Percentiles rank a stretch among this genome's conserved stretches.
Conservation (phyloP, 495 filamentous ascomycete species). For the Elasticomyces elasticus region DNA sequence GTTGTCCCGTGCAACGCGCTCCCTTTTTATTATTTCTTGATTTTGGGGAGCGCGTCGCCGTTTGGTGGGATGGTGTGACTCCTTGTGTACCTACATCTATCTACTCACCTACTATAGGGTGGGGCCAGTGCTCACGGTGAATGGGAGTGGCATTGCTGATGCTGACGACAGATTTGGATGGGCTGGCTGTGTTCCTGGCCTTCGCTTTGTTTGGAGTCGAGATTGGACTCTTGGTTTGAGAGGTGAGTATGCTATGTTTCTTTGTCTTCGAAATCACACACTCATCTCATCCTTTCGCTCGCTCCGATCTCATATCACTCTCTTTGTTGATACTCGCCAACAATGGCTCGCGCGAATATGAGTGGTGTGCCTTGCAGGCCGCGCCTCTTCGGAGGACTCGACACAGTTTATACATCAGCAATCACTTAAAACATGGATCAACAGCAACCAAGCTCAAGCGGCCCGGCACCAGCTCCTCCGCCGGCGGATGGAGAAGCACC, state of each 20-base stretch:
- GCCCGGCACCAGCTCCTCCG: not conserved
- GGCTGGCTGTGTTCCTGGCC: too few species aligned
- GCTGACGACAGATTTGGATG: too few species aligned
- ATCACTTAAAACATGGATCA: too few species aligned
- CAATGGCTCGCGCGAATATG: not conserved
- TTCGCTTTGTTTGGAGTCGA: too few species aligned
- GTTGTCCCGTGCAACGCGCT: not conserved
- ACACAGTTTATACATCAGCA: not conserved
- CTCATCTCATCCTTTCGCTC: not conserved
- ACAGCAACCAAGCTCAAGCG: not conserved
- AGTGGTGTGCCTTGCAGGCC: not conserved
- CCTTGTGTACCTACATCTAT: not conserved
- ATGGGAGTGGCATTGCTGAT: too few species aligned
- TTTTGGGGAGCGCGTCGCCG: too few species aligned
- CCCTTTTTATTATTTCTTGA: too few species aligned
- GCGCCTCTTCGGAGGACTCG: not conserved
- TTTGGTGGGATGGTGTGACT: conserved; percentile 4
- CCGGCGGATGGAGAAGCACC: not conserved
- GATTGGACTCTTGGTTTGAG: too few species aligned
- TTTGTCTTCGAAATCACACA: not conserved
- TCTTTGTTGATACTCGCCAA: not conserved
- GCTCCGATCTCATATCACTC: not conserved
- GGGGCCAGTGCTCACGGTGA: not conserved
- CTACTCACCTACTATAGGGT: not conserved
- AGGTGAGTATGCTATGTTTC: not conserved